Conservation (phyloP, 495 filamentous ascomycete species). For the Lasiosphaeria miniovina region DNA sequence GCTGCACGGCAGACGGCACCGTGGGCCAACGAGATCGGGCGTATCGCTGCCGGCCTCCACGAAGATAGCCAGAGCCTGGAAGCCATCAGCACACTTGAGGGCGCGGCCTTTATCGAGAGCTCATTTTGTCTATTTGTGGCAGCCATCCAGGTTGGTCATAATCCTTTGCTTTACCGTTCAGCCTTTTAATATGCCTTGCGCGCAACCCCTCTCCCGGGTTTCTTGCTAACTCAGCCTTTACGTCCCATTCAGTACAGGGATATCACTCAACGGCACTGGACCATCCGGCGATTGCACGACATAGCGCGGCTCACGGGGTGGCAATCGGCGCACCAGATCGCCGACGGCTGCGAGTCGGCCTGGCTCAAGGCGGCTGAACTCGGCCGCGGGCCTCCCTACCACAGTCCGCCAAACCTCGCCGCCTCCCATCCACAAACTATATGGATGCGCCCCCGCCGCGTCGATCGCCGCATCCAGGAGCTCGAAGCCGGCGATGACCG, state of each 20-base stretch:
- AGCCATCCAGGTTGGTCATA: constrained; percentile 57
- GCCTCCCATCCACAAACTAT: constrained; percentile 34
- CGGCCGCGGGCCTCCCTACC: constrained; percentile 74
- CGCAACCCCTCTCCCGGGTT: neutral
- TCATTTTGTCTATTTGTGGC: constrained; percentile 82
- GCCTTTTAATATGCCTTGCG: neutral
- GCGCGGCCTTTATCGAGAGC: constrained; percentile 75
- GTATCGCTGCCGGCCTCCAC: constrained; percentile 75
- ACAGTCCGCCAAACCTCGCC: constrained; percentile 42
- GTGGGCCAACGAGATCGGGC: constrained; percentile 72
- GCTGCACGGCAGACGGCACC: constrained; percentile 64
- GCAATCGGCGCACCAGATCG: constrained; percentile 76
- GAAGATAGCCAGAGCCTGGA: constrained; percentile 57
- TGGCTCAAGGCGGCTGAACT: constrained; percentile 72
- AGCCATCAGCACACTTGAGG: constrained; percentile 74
- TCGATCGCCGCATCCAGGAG: constrained; percentile 43
- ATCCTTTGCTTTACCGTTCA: neutral
- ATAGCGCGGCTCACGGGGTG: constrained; percentile 82
- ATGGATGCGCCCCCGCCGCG: constrained; percentile 39
- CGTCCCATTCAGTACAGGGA: constrained; percentile 59
- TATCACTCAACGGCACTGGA: constrained; percentile 69
- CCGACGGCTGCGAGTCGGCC: constrained; percentile 74
- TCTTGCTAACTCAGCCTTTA: no score
- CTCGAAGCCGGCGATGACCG: constrained; percentile 28
- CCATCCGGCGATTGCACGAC: constrained; percentile 66